Percentiles rank a stretch among this genome's conserved stretches.
These are phyloP conservation scores for Xylaria curta DNA, from an alignment of 495 filamentous ascomycete genomes.

Conservation along the genomic window DNA sequence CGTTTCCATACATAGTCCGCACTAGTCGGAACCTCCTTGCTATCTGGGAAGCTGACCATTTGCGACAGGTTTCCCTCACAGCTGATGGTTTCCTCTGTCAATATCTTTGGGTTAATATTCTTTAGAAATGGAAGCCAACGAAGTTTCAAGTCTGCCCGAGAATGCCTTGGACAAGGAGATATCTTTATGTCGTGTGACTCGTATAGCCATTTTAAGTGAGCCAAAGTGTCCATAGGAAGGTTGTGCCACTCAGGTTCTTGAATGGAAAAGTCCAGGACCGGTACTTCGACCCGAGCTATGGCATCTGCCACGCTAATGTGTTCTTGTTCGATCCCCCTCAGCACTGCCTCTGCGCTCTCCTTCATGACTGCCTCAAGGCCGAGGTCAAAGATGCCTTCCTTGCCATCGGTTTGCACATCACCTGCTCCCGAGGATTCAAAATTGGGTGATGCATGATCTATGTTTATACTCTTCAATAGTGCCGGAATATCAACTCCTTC, in stretches of 20 bases:
- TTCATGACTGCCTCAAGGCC: conserved; percentile 52
- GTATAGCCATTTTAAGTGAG: conserved; percentile 43
- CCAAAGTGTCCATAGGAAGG: conserved; percentile 29
- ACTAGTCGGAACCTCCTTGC: conserved; percentile 43
- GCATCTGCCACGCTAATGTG: conserved; percentile 64
- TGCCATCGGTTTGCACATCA: background rate
- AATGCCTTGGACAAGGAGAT: conserved; percentile 50
- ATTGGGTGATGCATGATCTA: conserved; percentile 27
- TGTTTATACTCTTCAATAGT: conserved; percentile 28
- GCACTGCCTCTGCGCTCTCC: conserved; percentile 51
- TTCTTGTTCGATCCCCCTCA: conserved; percentile 63
- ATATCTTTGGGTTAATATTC: conserved; percentile 38
- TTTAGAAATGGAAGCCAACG: conserved; percentile 54
- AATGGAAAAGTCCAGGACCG: conserved; percentile 65
- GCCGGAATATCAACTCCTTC: conserved; percentile 17
- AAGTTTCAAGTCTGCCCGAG: conserved; percentile 51
- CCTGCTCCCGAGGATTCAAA: background rate
- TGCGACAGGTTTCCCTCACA: conserved; percentile 34
- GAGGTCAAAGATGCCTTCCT: conserved; percentile 40
- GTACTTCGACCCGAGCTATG: conserved; percentile 61
- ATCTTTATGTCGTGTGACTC: conserved; percentile 35
- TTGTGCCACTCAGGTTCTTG: conserved; percentile 62
- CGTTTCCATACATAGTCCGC: conserved; percentile 58
- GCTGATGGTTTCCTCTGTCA: conserved; percentile 41
- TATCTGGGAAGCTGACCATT: conserved; percentile 34